Base-by-base conservation (phyloP, 345 rosid species). In the Corchorus capsularis region DNA sequence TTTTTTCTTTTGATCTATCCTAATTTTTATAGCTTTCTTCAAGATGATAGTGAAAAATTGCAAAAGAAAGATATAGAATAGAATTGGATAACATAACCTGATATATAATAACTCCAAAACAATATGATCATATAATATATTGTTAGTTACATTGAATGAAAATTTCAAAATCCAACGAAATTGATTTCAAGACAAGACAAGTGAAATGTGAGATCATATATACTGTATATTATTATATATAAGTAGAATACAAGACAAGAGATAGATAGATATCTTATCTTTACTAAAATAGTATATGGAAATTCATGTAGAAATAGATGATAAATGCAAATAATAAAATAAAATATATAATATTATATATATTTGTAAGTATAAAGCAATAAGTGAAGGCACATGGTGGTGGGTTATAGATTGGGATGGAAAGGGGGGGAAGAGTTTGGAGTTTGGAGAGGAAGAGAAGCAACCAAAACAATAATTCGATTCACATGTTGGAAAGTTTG, bases 351-450 rank as follows among this genome's bases (percentile, higher is more conserved):
- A 3, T 50, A 3, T 54, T 1, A 61, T 4, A 34, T 27, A 32
- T 3, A 32, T 15, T 5, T 19, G 34, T 10, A 7, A 4, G 41
- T 37, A 56, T 4, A 15, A 50, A 41, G 34, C 76, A 70, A 75
- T 80, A 62, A 75, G 67, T 71, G 63, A 71, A 10, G 49, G 79
- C 82, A 80, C 82, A 80, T 75, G 82, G 79, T 49, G 37, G 75
- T 69, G 61, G 57, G 75, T 35, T 62, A 19, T 54, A 46, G 34
- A 32, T 35, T 54, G 50, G 39, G 52, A 55, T 14, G 32, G 16
- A 50, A 10, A 37, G 5, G 46, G 56, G 27, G 27, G 27, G 27
- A 27, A 27, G 27, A 27, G 27, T 27, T 27, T 27, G 27, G 27
- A 27, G 1, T 74, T 61, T 75, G 62, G 78, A 79, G 43, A 19